Base-by-base conservation (phyloP, 2,329 filamentous ascomycete genomes). In the Beauveria rudraprayagi region DNA sequence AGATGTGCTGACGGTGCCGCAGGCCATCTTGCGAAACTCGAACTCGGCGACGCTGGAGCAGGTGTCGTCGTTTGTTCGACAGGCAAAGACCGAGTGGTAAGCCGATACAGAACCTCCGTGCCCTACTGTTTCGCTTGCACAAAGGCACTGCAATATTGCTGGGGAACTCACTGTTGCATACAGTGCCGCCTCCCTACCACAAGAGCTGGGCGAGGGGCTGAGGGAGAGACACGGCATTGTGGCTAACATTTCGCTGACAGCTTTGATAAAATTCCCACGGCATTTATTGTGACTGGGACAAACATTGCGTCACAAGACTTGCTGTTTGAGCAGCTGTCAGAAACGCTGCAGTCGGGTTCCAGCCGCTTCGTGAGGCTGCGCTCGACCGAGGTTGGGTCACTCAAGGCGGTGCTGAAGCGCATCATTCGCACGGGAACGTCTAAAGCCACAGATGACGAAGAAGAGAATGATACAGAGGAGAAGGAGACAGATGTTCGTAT, bases 271-370 rank as follows among this genome's bases (percentile, higher is more conserved):
- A 81, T 91, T 44, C 85, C 88, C 0, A 83, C 87, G 8, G 88
- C 83, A 2, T 87, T 93, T 66, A 85, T 93, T 66, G 82, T 91
- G 62, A 89, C 89, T 9, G 91, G 90, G 0, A 88, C 90, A 8
- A 91, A 90, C 65, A 88, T 92, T 66, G 86, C 89, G 41, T 88
- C 88, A 1, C 88, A 92, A 70, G 83, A 85, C 47, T 77, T 89
- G 14, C 78, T 92, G n/a, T 92, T 92, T 66, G 79, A 84, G 62
- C 88, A 91, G 70, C 75, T 92, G 11, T 81, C 83, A 14, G 80
- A 83, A 62, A 75, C 74, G n/a, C 73, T 87, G n/a, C 65, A 71
- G 63, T 71, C 78, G 55, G 71, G 75, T 28, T 68, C 75, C 19
- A 83, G 84, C 54, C 79, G 79, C 55, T 85, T 91, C 65, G 83